Evolutionary conservation across 2,329 filamentous ascomycete species (phyloP), one percentile per base, ranked within the genome.

Genomic region (Aschersonia sp.): DNA sequence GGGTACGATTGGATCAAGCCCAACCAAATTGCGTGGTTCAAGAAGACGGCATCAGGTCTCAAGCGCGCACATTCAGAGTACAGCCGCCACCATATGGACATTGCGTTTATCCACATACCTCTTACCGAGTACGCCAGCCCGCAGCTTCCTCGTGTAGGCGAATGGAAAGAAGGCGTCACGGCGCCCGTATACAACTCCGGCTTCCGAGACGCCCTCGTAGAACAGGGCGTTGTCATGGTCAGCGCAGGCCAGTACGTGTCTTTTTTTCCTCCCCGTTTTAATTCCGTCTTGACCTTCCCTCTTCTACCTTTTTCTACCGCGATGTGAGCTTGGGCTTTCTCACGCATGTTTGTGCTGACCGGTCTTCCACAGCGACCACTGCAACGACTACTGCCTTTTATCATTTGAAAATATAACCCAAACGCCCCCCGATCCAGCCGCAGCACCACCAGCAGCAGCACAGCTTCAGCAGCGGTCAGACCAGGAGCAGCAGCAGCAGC

Each of bases 1-100:
- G 92, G 92, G 44, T 98, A 98, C 61, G 90, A 97, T 66, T 98
- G 92, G 92, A 70, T 98, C 60, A 97, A 97, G 68, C 82, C 82
- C 43, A 88, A 78, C 56, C 92, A 98, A 64, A 95, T 96, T 50
- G 79, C 86, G 48, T 98, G 92, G 92, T 98, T 98, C 70, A 82
- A 79, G 55, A 75, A 78, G 53, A 94, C 86, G 1, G 81, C 86
- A 1, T 71, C 82, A 49, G 68, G 78, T 10, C 68, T 96, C 44
- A 87, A 87, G 66, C 79, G 81, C 57, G 78, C 79, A 51, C 89
- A 95, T 61, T 76, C 77, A 52, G 81, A 87, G 57, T 98, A 96
- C 64, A 87, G 85, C 0, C 86, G 92, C 59, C 84, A 88, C 46
- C 92, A 97, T 62, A 86, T 98, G 76, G 85, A 98, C 60, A 78